Conservation (phyloP, 129 eudicot genomes). For the Escallonia rubra region DNA sequence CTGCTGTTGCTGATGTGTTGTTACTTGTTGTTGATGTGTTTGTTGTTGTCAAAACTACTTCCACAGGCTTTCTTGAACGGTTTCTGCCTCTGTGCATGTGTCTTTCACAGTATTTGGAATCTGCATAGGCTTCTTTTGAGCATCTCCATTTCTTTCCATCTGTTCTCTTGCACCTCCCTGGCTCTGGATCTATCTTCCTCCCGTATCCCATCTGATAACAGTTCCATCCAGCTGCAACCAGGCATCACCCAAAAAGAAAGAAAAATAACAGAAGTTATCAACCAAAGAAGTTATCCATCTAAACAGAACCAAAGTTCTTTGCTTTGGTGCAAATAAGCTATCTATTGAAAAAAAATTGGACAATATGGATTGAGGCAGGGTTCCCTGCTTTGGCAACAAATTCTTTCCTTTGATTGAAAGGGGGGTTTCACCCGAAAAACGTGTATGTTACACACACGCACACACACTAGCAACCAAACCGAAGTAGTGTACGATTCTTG, state of each 20-base stretch:
- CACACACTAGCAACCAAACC: too few species aligned
- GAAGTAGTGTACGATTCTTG: too few species aligned
- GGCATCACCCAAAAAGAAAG: neutral
- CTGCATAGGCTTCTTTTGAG: conserved; percentile 90
- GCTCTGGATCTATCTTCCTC: conserved; percentile 87
- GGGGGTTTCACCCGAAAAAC: too few species aligned
- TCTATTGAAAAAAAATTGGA: too few species aligned
- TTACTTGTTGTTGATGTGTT: conserved; percentile 21
- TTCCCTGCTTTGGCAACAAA: too few species aligned
- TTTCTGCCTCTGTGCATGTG: conserved; percentile 99
- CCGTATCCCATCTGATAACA: conserved; percentile 85
- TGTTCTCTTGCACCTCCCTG: conserved; percentile 95
- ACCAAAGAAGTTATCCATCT: conserved; percentile 1
- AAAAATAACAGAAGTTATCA: neutral
- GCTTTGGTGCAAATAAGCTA: too few species aligned
- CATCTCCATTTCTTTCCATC: conserved; percentile 98
- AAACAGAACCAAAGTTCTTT: too few species aligned
- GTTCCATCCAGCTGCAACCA: conserved; percentile 71
- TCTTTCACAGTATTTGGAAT: conserved; percentile 96
- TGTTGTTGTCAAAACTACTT: conserved; percentile 34
- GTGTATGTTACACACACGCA: too few species aligned
- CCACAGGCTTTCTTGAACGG: conserved; percentile 99
- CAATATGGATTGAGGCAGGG: too few species aligned
- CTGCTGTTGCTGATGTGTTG: neutral
- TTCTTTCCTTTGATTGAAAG: too few species aligned